These are phyloP conservation scores for Hymenoscyphus fructigenus DNA, from an alignment of 2,329 filamentous ascomycete species.

Conservation along the genomic window DNA sequence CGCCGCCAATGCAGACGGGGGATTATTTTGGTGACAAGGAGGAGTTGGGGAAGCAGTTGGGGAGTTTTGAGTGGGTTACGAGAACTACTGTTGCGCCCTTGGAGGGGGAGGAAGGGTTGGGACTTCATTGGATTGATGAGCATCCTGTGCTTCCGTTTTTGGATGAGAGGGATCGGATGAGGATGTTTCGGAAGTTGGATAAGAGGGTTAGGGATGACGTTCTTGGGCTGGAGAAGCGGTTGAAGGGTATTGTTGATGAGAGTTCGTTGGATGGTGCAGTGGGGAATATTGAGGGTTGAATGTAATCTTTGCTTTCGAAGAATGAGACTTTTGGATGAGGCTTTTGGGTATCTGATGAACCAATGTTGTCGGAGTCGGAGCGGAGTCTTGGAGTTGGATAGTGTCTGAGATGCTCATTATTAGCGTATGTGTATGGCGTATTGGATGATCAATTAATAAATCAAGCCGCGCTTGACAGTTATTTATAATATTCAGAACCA, in stretches of 20 bases:
- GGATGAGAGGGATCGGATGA: not conserved
- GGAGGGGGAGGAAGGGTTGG: not conserved
- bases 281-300: no score
- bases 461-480: no score
- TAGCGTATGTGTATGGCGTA: no score
- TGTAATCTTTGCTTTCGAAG: no score
- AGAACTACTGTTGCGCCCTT: not conserved
- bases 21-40: not conserved
- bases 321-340: no score
- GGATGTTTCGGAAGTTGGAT: not conserved
- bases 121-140: not conserved
- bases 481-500: no score
- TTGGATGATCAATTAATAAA: no score
- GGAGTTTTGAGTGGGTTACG: not conserved
- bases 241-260: not conserved
- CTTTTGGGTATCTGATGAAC: no score
- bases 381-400: no score
- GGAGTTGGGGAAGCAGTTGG: not conserved
- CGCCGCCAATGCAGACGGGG: not conserved
- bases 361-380: no score
- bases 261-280: not conserved
- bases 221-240: not conserved
- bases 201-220: not conserved
- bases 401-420: no score
- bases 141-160: not conserved